phyloP scores from a whole-genome alignment of 2,329 filamentous ascomycete genomes.

The Diaporthe australafricana region DNA sequence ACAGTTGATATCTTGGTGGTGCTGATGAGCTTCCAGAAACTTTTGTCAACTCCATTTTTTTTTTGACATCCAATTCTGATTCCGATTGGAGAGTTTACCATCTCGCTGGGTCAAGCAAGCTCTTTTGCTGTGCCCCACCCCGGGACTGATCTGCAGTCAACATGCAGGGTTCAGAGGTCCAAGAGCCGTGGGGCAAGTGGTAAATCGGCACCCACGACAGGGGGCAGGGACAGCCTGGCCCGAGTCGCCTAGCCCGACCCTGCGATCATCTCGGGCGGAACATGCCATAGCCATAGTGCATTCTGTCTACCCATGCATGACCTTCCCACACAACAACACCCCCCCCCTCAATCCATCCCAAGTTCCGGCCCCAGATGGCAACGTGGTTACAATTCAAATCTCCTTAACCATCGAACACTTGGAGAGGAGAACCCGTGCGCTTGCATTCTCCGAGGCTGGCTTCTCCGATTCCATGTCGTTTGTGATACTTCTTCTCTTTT shows the following conservation, averaged over 20 bases:
- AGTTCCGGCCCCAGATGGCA: conserved; percentile 12
- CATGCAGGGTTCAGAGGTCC: conserved; percentile 21
- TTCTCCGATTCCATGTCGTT: not conserved
- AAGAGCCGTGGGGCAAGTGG: conserved; percentile 15
- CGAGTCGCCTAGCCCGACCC: conserved; percentile 3
- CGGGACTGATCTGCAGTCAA: conserved; percentile 18
- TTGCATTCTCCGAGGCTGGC: not conserved
- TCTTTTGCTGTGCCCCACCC: conserved; percentile 15
- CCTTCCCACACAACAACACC: not conserved
- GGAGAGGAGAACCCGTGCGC: not conserved
- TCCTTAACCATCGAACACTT: conserved; percentile 11
- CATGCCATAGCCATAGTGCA: not conserved
- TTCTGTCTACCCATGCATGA: conserved; percentile 5
- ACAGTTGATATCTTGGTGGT: not conserved
- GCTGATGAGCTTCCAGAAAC: conserved; percentile 4
- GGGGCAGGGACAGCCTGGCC: conserved; percentile 23
- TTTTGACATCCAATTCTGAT: conserved; percentile 15
- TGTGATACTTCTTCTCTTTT: not conserved
- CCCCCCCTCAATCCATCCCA: conserved; percentile 4
- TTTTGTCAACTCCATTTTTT: conserved; percentile 25
- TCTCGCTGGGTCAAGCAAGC: conserved; percentile 8
- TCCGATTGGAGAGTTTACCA: conserved; percentile 26
- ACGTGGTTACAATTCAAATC: conserved; percentile 20
- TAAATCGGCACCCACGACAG: not conserved
- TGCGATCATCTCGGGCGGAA: conserved; percentile 14